Conservation (phyloP, 345 rosid species). For the Psidium friedrichsthalianum region DNA sequence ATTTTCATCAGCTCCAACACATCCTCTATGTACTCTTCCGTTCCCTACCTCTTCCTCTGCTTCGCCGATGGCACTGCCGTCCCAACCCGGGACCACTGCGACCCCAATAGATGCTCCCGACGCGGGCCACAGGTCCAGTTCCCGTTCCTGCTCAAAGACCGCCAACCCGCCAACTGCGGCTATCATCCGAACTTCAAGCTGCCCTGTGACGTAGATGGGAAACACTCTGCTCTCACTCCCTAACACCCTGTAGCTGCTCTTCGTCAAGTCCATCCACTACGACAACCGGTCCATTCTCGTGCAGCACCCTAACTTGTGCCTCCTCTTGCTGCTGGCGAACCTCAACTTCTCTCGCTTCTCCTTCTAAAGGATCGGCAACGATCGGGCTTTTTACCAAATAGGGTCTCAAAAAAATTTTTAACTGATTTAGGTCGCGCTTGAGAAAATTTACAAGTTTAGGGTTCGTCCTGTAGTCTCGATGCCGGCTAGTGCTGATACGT, state of each 20-base stretch:
- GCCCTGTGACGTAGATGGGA: fast-evolving
- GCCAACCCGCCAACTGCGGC: background rate
- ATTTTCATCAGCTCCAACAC: background rate
- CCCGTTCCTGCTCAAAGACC: background rate
- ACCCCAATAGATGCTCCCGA: fast-evolving
- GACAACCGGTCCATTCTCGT: background rate
- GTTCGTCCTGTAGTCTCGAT: too few species aligned
- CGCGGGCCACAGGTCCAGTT: background rate
- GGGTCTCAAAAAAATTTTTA: too few species aligned
- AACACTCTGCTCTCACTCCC: background rate
- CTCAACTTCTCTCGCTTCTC: background rate
- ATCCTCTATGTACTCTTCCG: background rate
- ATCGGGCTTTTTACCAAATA: too few species aligned
- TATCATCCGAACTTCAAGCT: background rate
- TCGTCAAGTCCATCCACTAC: background rate
- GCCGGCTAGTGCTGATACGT: too few species aligned
- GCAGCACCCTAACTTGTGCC: fast-evolving
- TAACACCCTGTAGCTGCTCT: fast-evolving
- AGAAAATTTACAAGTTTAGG: too few species aligned
- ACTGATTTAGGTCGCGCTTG: too few species aligned
- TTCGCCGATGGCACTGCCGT: background rate
- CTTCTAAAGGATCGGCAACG: fast-evolving
- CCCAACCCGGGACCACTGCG: background rate
- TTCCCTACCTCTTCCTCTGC: background rate
- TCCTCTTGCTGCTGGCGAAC: background rate